phyloP scores from a whole-genome alignment of 257 asterid genomes.

The Nicotiana obtusifolia region DNA sequence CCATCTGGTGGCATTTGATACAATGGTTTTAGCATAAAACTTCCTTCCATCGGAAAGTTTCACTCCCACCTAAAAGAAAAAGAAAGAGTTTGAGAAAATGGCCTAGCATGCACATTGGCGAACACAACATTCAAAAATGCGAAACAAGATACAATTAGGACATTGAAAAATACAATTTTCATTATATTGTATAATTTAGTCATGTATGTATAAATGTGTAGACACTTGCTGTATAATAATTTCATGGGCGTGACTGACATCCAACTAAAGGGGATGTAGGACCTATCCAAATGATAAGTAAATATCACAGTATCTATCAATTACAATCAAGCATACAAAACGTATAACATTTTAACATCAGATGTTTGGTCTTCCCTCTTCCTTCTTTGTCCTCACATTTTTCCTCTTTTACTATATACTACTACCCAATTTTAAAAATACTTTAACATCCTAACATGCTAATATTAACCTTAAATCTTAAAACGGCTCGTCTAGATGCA shows the following conservation, averaged over 20 bases:
- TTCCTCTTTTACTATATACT: neutral
- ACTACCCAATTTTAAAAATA: neutral
- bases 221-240: neutral
- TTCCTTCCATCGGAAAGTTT: slow-evolving; percentile 81
- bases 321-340: neutral
- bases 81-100: neutral
- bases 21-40: slow-evolving; percentile 73
- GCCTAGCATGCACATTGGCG: neutral
- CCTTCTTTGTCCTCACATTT: neutral
- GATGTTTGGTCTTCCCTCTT: neutral
- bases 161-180: neutral
- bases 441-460: neutral
- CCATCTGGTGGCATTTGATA: slow-evolving; percentile 99
- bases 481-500: neutral
- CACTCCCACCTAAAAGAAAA: slow-evolving; percentile 73
- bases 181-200: neutral
- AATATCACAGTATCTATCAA: neutral
- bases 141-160: neutral
- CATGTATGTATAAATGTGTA: neutral
- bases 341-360: neutral
- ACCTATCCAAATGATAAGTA: neutral
- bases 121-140: neutral
- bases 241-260: neutral
- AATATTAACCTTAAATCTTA: neutral
- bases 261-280: neutral